Conservation (phyloP, 306 rosid genomes). For the Lathyrus oleraceus region DNA sequence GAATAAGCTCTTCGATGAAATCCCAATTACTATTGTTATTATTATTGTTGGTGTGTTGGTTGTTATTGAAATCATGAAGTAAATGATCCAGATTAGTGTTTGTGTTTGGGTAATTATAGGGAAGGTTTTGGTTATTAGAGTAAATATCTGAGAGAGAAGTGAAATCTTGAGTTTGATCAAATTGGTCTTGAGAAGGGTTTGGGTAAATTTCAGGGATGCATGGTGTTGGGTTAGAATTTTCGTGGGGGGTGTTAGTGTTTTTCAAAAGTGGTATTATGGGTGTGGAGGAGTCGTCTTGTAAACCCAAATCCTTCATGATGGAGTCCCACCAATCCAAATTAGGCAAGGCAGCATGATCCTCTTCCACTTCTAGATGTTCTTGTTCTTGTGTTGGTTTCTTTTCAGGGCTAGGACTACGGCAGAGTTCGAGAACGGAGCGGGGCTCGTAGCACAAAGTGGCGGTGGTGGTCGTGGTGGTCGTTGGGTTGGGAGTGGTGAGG, state of each 20-base stretch:
- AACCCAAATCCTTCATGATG: conserved; percentile 72
- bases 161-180: conserved; percentile 60
- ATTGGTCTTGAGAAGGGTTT: conserved; percentile 35
- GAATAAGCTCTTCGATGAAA: conserved; percentile 67
- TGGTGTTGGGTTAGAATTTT: conserved; percentile 4
- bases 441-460: conserved; percentile 63
- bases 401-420: conserved; percentile 80
- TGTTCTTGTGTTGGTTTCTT: conserved; percentile 42
- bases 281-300: conserved; percentile 56
- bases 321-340: conserved; percentile 92
- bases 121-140: conserved; percentile 44
- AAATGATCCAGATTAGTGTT: conserved; percentile 35
- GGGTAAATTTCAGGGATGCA: conserved; percentile 49
- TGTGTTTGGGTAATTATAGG: conserved; percentile 10
- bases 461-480: conserved; percentile 11
- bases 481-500: not conserved
- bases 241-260: not conserved
- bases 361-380: conserved; percentile 50
- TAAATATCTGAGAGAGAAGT: conserved; percentile 54
- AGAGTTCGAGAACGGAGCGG: conserved; percentile 79
- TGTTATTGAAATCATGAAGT: conserved; percentile 31
- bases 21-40: conserved; percentile 41
- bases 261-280: conserved; percentile 43
- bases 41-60: not conserved
- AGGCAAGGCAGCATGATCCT: conserved; percentile 60